Evolutionary conservation across 2,329 filamentous ascomycete species (phyloP).

Genomic region (Davidsoniella australis): DNA sequence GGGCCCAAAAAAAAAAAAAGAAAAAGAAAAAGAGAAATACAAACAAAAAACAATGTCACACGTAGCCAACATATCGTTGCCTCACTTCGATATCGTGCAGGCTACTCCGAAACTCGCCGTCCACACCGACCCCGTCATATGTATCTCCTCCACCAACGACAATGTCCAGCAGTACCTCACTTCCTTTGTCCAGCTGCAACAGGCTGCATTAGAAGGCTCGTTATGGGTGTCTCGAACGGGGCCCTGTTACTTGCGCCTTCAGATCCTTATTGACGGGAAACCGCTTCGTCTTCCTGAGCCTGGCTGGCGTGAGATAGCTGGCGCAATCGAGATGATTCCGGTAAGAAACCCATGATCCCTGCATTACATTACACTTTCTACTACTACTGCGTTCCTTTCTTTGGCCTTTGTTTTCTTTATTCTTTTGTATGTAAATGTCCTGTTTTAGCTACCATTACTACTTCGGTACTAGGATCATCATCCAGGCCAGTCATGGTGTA

Average conservation of each 20-base stretch:
- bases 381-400: neutral
- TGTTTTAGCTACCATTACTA: neutral
- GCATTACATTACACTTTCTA: neutral
- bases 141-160: too few species aligned
- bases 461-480: neutral
- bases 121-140: too few species aligned
- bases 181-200: conserved; percentile 4
- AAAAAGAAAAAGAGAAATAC: too few species aligned
- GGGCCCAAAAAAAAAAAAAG: too few species aligned
- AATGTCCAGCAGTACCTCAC: too few species aligned
- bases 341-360: conserved; percentile 1
- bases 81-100: too few species aligned
- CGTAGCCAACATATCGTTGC: too few species aligned
- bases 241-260: conserved; percentile 8
- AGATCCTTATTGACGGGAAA: conserved; percentile 8
- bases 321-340: conserved; percentile 9
- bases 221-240: conserved; percentile 12
- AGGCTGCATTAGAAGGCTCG: conserved; percentile 1
- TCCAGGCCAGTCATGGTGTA: neutral
- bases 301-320: conserved; percentile 2
- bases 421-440: neutral
- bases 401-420: neutral
- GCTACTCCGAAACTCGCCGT: too few species aligned
- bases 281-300: conserved; percentile 4
- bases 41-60: too few species aligned